Base-by-base conservation (phyloP, 108 stramenopile species). In the Aurantiochytrium sp. region DNA sequence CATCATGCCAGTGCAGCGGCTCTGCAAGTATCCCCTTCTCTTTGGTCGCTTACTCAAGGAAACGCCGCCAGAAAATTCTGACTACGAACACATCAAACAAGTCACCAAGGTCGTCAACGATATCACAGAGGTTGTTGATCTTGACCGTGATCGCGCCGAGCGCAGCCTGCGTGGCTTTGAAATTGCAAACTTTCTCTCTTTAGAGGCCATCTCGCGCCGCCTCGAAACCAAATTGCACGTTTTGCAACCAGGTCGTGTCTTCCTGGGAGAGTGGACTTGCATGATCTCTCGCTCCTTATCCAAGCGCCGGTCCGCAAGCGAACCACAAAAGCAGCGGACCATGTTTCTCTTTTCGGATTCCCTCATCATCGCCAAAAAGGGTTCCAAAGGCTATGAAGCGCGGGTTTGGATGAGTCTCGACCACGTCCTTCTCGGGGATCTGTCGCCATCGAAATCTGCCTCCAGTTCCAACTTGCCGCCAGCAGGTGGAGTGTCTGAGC, bases 1-100 rank as follows among this genome's bases (percentile, higher is more conserved):
- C 12, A 83, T 83, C 4, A 83, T 83, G 76, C 76, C 76, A 6
- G 76, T 83, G n/a, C 76, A 83, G 76, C 76, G 76, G 10, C 76
- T 83, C 25, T 83, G 76, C 76, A 83, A 83, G 5, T 83, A 83
- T 45, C 76, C 76, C 51, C 76, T 83, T 14, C 51, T 83, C 23
- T 83, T 83, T 83, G 76, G 51, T 25, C 45, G 76, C n/a, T 23
- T 83, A 6, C 28, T 83, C 23, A 83, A 83, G 28, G 76, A 47
- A 45, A 83, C 76, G 12, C 76, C 76, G 45, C 25, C 45, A 8
- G 51, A 53, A 6, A 83, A 53, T 35, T n/a, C n/a, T 53, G 76
- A 83, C 5, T 83, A 83, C 4, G 76, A 83, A 53, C 12, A 83
- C 51, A 83, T 83, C 51, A 83, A 83, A 83, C 76, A 83, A 83